Percentiles rank a stretch among this genome's conserved stretches.
Evolutionary conservation across 106 monocot species (phyloP).

Genomic region (Dendrobium chrysotoxum): DNA sequence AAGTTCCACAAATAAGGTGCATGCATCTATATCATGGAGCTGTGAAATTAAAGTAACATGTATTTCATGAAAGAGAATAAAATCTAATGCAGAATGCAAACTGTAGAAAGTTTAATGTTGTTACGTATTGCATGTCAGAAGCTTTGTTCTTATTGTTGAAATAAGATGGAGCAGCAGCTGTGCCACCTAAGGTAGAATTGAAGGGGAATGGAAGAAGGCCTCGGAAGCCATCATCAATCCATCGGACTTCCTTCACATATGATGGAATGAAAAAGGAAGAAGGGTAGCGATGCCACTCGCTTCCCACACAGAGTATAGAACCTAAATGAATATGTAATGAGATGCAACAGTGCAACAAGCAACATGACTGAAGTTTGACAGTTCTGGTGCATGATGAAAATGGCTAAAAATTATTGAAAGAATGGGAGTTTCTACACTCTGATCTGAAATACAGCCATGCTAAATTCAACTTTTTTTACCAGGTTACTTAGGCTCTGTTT

Average conservation of each 20-base stretch:
- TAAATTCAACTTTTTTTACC: too few relatives aligned
- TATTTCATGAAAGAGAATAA: slow-evolving; percentile 2
- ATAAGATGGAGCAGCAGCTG: slow-evolving; percentile 74
- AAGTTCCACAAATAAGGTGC: slow-evolving; percentile 79
- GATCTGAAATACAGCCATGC: not conserved
- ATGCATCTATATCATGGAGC: slow-evolving; percentile 54
- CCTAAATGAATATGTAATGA: slow-evolving; percentile 26
- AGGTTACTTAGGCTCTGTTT: too few relatives aligned
- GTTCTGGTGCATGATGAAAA: not conserved
- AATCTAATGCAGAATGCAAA: not conserved
- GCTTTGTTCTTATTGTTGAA: slow-evolving; percentile 95
- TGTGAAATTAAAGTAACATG: slow-evolving; percentile 17
- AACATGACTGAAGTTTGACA: not conserved
- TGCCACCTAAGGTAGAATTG: slow-evolving; percentile 86
- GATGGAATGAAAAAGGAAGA: slow-evolving; percentile 92
- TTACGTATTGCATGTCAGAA: slow-evolving; percentile 80
- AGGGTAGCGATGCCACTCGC: slow-evolving; percentile 97
- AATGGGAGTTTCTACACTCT: not conserved
- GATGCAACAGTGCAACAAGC: not conserved
- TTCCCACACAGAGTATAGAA: slow-evolving; percentile 84
- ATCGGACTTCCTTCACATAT: slow-evolving; percentile 69
- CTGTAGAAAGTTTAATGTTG: not conserved
- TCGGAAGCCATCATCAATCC: slow-evolving; percentile 92
- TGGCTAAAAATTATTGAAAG: not conserved
- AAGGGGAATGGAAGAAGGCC: slow-evolving; percentile 96